These are phyloP conservation scores for Syzygium malaccense DNA, from an alignment of 441 rosid genomes.

Conservation along the genomic window DNA sequence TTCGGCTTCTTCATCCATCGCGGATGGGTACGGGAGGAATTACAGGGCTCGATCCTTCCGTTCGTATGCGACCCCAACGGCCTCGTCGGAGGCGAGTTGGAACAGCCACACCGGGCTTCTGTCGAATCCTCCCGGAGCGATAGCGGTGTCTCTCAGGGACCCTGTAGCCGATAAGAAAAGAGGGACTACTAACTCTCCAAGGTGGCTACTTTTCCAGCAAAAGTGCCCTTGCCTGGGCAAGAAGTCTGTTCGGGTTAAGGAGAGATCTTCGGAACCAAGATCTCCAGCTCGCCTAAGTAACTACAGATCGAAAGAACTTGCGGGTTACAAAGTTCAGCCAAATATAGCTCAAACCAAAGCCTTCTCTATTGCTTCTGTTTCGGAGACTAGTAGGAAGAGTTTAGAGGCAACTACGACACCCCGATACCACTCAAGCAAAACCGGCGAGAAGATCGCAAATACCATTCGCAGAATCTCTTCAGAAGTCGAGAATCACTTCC, in stretches of 20 bases:
- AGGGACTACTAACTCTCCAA: constrained; percentile 6
- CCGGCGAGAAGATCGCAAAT: not conserved
- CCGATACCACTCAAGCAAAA: not conserved
- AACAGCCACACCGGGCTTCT: constrained; percentile 80
- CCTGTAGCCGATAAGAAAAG: constrained; percentile 2
- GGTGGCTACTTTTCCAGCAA: constrained; percentile 52
- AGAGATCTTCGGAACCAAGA: constrained; percentile 29
- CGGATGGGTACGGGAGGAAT: constrained; percentile 19
- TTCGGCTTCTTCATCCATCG: constrained; percentile 41
- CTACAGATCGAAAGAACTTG: not conserved
- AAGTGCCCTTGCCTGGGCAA: constrained; percentile 76
- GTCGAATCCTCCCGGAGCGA: constrained; percentile 48
- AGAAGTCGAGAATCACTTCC: not conserved
- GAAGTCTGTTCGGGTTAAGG: constrained; percentile 77
- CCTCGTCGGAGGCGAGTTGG: constrained; percentile 93
- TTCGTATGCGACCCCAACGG: constrained; percentile 44
- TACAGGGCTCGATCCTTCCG: constrained; percentile 37
- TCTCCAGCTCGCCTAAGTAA: constrained; percentile 8
- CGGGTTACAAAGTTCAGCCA: not conserved
- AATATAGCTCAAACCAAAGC: not conserved
- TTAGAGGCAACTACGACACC: not conserved
- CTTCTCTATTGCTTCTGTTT: not conserved
- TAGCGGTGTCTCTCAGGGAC: constrained; percentile 24
- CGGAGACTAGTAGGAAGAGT: not conserved
- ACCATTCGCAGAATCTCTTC: not conserved